Base-by-base conservation (phyloP, 805 yeast genomes). In the Kodamaea jinghongensis region DNA sequence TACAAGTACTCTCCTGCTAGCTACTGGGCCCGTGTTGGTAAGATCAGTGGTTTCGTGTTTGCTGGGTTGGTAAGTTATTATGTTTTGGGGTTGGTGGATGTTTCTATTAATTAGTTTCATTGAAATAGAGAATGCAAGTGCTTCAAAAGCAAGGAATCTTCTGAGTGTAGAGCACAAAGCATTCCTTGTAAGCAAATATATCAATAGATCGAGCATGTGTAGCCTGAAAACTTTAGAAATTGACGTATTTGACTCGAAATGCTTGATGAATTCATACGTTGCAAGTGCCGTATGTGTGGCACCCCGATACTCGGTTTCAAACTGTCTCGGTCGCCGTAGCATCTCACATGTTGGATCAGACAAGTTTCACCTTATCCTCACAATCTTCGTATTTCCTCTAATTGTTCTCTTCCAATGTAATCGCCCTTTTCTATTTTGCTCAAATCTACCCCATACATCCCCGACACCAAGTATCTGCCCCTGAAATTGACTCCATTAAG, bases 1-100 rank as follows among this genome's bases (percentile, higher is more conserved):
- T 91, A 90, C 63, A 70, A 64, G 48, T 87, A 78, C 61, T 63
- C 86, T 6, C 52, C 63, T 6, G 54, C 62, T 28, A 76, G 73
- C 45, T 74, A 76, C 58, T 65, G 78, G 56, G 64, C 65, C 46
- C 89, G 89, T 60, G 91, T 96, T 15, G 46, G 79, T 30, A 70
- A 76, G 39, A 73, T 86, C 35, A 77, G 90, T 5, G 71, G 75
- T 2, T 78, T 80, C 46, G 66, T 85, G 15, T 78, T 83, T 45
- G 55, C 73, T 22, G 86, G 82, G 0, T 67, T 86, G 52, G 51
- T 76, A 49, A 70, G 80, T 49, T 71, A 76, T 51, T 77, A 76
- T 51, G 60, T 69, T 22, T 55, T 69, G 52, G 61, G 61, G 6
- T 56, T 63, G 42, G 51, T 69, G 34, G 65, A 67, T 45, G 44